Percentiles rank a stretch among this genome's conserved stretches.
Evolutionary conservation across 202 grass and related monocot genomes (phyloP).

Genomic region (Setaria italica): DNA sequence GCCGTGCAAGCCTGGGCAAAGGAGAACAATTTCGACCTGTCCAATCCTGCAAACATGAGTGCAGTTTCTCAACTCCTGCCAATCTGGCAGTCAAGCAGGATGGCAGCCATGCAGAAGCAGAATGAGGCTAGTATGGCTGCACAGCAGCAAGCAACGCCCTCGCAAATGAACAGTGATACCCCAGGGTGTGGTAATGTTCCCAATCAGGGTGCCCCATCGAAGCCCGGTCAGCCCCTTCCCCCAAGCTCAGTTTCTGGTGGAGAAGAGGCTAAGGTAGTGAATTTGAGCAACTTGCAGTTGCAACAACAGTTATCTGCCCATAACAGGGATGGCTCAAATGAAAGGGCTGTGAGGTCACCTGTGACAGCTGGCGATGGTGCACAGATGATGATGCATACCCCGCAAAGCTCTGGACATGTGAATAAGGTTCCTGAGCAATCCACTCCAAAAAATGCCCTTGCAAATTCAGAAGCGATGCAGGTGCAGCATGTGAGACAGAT

Average conservation of each 20-base stretch:
- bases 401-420: slow-evolving; percentile 57
- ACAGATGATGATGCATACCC: slow-evolving; percentile 55
- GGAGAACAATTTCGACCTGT: slow-evolving; percentile 84
- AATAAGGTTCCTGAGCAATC: slow-evolving; percentile 65
- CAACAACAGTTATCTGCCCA: slow-evolving; percentile 62
- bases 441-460: slow-evolving; percentile 55
- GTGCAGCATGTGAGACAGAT: slow-evolving; percentile 73
- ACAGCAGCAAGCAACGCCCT: slow-evolving; percentile 58
- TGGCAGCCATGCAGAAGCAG: slow-evolving; percentile 76
- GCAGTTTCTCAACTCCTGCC: slow-evolving; percentile 85
- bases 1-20: slow-evolving; percentile 89
- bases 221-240: slow-evolving; percentile 56
- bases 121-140: slow-evolving; percentile 53
- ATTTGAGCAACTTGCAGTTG: slow-evolving; percentile 69
- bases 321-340: slow-evolving; percentile 54
- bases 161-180: slow-evolving; percentile 68
- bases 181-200: slow-evolving; percentile 58
- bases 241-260: slow-evolving; percentile 51
- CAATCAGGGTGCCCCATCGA: slow-evolving; percentile 57
- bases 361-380: slow-evolving; percentile 53
- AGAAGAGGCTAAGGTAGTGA: slow-evolving; percentile 56
- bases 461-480: slow-evolving; percentile 63
- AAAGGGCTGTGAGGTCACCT: slow-evolving; percentile 53
- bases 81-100: slow-evolving; percentile 60
- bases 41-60: slow-evolving; percentile 78